Evolutionary conservation across 2,329 filamentous ascomycete genomes (phyloP).

Genomic region (Nothophaeocryptopus gaeumannii): DNA sequence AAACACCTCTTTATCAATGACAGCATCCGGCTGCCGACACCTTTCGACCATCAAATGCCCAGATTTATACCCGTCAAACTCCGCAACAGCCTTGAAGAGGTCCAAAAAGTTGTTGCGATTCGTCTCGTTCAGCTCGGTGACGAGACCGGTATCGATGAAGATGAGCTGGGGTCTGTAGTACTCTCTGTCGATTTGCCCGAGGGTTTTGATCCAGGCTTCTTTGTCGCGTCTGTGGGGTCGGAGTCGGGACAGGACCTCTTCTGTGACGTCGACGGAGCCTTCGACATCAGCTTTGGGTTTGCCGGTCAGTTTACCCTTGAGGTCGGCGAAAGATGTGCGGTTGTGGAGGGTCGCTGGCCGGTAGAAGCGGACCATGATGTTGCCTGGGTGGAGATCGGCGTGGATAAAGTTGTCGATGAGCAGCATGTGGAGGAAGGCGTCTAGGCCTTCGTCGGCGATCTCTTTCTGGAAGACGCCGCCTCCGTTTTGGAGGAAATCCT

Average conservation of each 20-base stretch:
- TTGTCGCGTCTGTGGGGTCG: conserved; percentile 68
- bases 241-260: conserved; percentile 77
- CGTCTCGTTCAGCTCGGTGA: conserved; percentile 83
- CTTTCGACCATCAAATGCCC: conserved; percentile 95
- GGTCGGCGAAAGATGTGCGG: conserved; percentile 14
- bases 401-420: conserved; percentile 97
- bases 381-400: conserved; percentile 92
- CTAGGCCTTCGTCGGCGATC: conserved; percentile 89
- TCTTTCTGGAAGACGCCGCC: conserved; percentile 91
- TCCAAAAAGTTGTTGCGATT: conserved; percentile 92
- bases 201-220: conserved; percentile 66
- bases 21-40: conserved; percentile 85
- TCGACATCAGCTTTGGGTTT: conserved; percentile 36
- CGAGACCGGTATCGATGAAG: conserved; percentile 94
- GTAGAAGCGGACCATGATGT: conserved; percentile 99
- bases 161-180: conserved; percentile 92
- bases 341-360: conserved; percentile 72
- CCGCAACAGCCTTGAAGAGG: conserved; percentile 90
- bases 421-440: conserved; percentile 94
- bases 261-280: conserved; percentile 72
- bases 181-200: conserved; percentile 75
- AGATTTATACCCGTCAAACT: conserved; percentile 94
- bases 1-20: conserved; percentile 86
- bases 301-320: conserved; percentile 18
- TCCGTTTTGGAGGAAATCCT: conserved; percentile 85